Conservation (phyloP, 2,329 filamentous ascomycete species). For the Neofusicoccum umdonicola region DNA sequence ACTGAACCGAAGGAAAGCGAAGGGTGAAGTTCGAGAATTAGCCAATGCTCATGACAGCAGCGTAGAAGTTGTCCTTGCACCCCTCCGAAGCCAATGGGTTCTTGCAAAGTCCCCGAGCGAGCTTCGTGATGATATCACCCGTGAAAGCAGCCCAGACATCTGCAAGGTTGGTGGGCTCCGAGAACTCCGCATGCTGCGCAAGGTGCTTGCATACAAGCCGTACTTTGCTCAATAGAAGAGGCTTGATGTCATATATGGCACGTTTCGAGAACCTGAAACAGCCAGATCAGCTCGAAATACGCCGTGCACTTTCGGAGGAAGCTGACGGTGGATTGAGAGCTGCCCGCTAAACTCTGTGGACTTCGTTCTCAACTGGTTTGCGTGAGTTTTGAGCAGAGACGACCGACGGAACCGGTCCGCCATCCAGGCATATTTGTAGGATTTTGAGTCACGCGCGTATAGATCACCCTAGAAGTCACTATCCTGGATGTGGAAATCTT, state of each 20-base stretch:
- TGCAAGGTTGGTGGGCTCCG: not conserved
- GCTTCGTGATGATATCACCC: conserved; percentile 48
- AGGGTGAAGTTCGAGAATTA: not conserved
- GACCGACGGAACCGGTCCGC: not conserved
- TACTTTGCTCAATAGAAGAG: conserved; percentile 28
- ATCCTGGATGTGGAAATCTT: conserved; percentile 24
- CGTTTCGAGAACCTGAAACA: not conserved
- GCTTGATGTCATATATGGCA: conserved; percentile 29
- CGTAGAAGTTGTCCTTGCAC: conserved; percentile 24
- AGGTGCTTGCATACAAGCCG: conserved; percentile 30
- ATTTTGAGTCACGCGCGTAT: not conserved
- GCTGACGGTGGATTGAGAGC: conserved; percentile 32
- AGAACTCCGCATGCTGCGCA: conserved; percentile 21
- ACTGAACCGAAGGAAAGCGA: not conserved
- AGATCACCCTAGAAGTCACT: conserved; percentile 18
- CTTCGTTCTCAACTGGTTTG: conserved; percentile 23
- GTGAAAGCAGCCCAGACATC: conserved; percentile 35
- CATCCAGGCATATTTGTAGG: not conserved
- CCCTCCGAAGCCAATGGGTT: conserved; percentile 31
- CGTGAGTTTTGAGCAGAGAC: not conserved
- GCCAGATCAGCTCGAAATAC: not conserved
- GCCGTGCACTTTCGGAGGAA: not conserved
- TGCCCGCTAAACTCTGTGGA: conserved; percentile 33
- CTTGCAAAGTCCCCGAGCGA: conserved; percentile 39
- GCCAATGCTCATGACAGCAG: not conserved